Evolutionary conservation across 768 basidiomycete species (phyloP), one percentile per base, ranked within the genome.

Genomic region (Suillus placidus): DNA sequence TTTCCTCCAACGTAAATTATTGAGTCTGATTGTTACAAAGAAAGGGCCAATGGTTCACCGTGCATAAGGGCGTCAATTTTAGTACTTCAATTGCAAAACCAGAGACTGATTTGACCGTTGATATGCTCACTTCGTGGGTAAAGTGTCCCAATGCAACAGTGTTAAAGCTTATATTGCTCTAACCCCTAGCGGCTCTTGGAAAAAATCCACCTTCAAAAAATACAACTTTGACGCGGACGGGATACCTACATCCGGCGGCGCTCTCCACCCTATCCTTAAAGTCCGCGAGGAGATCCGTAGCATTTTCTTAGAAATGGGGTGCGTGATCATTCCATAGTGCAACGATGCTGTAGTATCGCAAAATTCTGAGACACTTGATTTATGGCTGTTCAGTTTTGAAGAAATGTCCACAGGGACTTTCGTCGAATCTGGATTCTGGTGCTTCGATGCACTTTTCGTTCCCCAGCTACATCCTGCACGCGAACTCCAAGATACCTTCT

Each of bases 241-340:
- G 61, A 87, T 90, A 35, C 93, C 91, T 10, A 90, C 95, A 4
- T 86, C 87, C 45, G 95, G 95, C 37, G 97, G 97, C 47, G 95
- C 96, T 16, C 82, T 99, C 37, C 97, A 99, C 78, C 97, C 97
- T 18, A 84, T 99, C 40, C 87, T 99, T 65, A 99, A 99, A 82
- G 97, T 99, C 32, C 85, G 97, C 64, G 97, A 99, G 79, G 97
- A 99, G 77, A 94, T 99, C 74, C 86, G 96, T 61, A 92, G 92
- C 76, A 98, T 99, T 73, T 99, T 99, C 85, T 85, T 99, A 71
- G 97, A 99, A 77, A 99, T 99, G 96, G 97, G 97, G 97, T 98
- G 68, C 61, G 87, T 77, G 7, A 26, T 54, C 18, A 42, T 40
- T 30, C 20, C 6, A 26, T 20, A 13, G 38, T 42, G 10, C 10